Evolutionary conservation across 495 filamentous ascomycete species (phyloP).

Genomic region (Aspergillus egyptiacus): DNA sequence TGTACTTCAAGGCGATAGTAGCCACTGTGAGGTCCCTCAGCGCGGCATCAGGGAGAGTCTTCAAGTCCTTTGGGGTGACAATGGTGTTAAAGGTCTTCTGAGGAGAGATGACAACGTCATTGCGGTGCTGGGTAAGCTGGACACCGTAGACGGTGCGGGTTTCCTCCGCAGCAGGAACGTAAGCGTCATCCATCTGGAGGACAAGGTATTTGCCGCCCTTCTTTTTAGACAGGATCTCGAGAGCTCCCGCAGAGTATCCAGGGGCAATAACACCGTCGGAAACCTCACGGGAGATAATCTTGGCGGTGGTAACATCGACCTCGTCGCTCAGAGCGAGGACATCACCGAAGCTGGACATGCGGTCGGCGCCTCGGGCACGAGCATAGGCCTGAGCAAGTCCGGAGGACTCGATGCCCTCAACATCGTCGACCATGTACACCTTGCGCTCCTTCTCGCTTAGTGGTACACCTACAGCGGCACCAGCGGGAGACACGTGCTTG

Average conservation of each 20-base stretch:
- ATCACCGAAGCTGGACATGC: slow-evolving; percentile 97
- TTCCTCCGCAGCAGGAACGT: slow-evolving; percentile 70
- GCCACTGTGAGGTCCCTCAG: slow-evolving; percentile 88
- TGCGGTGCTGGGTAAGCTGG: slow-evolving; percentile 79
- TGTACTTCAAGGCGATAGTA: slow-evolving; percentile 95
- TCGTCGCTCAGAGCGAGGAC: slow-evolving; percentile 87
- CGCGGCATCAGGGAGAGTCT: slow-evolving; percentile 68
- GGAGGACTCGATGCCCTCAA: slow-evolving; percentile 78
- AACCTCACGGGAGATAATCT: slow-evolving; percentile 95
- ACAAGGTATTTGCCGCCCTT: slow-evolving; percentile 96
- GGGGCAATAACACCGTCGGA: slow-evolving; percentile 95
- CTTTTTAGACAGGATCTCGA: slow-evolving; percentile 93
- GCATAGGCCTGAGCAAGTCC: slow-evolving; percentile 90
- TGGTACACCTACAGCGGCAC: slow-evolving; percentile 86
- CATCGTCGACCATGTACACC: slow-evolving; percentile 97
- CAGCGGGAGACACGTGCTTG: slow-evolving; percentile 97
- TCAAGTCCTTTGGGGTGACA: slow-evolving; percentile 73
- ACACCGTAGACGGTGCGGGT: slow-evolving; percentile 83
- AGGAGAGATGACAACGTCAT: slow-evolving; percentile 80
- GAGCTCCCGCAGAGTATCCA: slow-evolving; percentile 72
- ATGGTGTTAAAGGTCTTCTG: slow-evolving; percentile 75
- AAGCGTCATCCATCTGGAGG: slow-evolving; percentile 86
- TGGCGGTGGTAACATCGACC: slow-evolving; percentile 85
- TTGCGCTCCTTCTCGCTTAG: slow-evolving; percentile 82
- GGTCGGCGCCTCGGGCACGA: slow-evolving; percentile 87